Evolutionary conservation across 345 rosid species (phyloP), one percentile per base, ranked within the genome.

Genomic region (Eucalyptus caleyi): DNA sequence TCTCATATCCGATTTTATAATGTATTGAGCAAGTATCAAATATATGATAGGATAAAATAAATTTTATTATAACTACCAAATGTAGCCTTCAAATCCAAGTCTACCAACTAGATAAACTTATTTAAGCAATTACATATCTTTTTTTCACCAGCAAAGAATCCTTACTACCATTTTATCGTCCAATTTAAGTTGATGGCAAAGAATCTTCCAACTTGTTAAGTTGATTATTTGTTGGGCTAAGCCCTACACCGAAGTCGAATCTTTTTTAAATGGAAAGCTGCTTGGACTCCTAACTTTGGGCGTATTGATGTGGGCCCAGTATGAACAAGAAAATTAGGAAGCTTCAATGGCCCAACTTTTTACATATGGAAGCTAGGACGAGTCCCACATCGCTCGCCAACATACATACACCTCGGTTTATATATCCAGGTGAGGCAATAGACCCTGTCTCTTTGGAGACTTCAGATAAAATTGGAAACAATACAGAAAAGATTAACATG

Each of bases 391-490:
- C 16, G 9, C 13, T 2, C 30, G 3, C 2, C 5, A 77, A 11
- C 27, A 11, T 2, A 26, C 15, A 11, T 23, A 11, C 83, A 37
- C 9, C 83, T 40, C 4, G 7, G 27, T 77, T 77, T 77, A 77
- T 37, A 37, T 77, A 2, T 7, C 8, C 15, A 37, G 27, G 16
- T 2, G 7, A 72, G 15, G 24, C 26, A 42, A 42, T 7, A 0
- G 8, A 6, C 2, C 2, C 0, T 1, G 0, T 69, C 7, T 9
- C 7, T 69, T 34, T 1, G 5, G 14, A 37, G 45, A 19, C 15
- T 2, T 37, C 14, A 0, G 3, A 72, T 72, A 37, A 37, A 72
- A 72, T 72, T 72, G 3, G 44, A 72, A 72, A 69, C 2, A 2
- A 32, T 34, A 67, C 0, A 67, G 2, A 8, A 11, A 34, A 5